Base-by-base conservation (phyloP, 2,329 filamentous ascomycete genomes). In the Seiridium unicorne region DNA sequence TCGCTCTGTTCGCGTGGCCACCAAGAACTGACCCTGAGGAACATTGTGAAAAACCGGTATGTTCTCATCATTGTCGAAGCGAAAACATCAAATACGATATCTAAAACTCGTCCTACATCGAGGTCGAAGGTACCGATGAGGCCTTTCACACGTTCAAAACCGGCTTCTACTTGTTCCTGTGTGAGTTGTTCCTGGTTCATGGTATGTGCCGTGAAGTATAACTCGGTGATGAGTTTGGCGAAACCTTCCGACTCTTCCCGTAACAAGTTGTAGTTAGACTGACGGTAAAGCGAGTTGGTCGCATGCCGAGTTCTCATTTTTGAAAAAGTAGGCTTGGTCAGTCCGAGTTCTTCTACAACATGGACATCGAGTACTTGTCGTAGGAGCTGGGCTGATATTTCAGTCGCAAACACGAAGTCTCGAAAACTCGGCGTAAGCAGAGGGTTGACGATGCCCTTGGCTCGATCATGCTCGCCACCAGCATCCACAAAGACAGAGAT, bases 221-320 rank as follows among this genome's bases (percentile, higher is more conserved):
- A 88, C 73, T 99, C 95, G 0, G 94, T 97, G 62, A 97, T 88
- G 51, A 99, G 85, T 74, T 99, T 99, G 0, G 95, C 93, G 72
- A 97, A 99, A 46, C 96, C 95, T 76, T 99, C 95, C 0, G 92
- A 92, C 75, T 99, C 95, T 77, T 99, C 95, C 49, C 95, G 89
- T 26, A 99, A 80, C 6, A 99, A 79, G 69, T 99, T 99, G 80
- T 97, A 98, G 74, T 97, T 98, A 11, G 94, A 92, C 75, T 98
- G 95, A 62, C 93, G 89, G 74, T 99, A 99, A 0, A 99, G 84
- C 4, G 95, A 82, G 68, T 97, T 96, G 6, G 95, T 99, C 54
- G 93, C 91, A 70, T 96, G 93, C 59, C 94, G 89, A 65, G 97
- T 93, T 13, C 90, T 89, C 71, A 95, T 87, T 65, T 89, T 89